Percentiles rank a stretch among this genome's conserved stretches.
Conservation (phyloP, 2,329 filamentous ascomycete species). For the Mollisiaceae sp. region DNA sequence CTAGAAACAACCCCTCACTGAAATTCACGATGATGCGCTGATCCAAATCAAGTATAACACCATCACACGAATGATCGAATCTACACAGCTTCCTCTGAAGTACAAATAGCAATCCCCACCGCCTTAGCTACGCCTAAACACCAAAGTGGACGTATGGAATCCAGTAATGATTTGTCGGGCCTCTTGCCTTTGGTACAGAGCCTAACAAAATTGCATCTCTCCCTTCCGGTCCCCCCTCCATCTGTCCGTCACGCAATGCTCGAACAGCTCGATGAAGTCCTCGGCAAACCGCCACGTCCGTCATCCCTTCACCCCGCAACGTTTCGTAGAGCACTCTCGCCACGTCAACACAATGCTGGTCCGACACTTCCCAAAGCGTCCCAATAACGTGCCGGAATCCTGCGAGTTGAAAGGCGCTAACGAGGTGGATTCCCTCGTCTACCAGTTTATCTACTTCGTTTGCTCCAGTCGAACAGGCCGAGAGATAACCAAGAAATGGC, state of each 20-base stretch:
- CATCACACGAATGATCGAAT: too few species aligned
- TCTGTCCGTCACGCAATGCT: constrained; percentile 1
- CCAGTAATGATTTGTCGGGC: constrained; percentile 9
- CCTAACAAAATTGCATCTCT: background rate
- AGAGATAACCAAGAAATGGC: constrained; percentile 48
- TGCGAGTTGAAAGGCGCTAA: constrained; percentile 46
- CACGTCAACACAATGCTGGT: constrained; percentile 42
- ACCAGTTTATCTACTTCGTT: constrained; percentile 32
- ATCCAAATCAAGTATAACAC: too few species aligned
- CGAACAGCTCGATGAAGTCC: constrained; percentile 13
- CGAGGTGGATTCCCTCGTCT: constrained; percentile 48
- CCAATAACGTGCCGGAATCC: constrained; percentile 50
- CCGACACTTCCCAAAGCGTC: constrained; percentile 47
- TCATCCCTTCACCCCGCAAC: constrained; percentile 17
- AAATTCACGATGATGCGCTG: too few species aligned
- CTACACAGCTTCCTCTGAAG: too few species aligned
- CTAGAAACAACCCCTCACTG: too few species aligned
- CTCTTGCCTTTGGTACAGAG: background rate
- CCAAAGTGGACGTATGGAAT: constrained; percentile 21
- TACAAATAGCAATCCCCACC: too few species aligned
- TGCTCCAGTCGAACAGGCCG: constrained; percentile 45
- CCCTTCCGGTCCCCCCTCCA: background rate
- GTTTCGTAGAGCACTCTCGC: constrained; percentile 40
- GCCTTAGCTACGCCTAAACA: too few species aligned
- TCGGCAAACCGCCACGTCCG: constrained; percentile 11